Conservation (phyloP, 805 yeast species). For the Myxozyma neglecta region DNA sequence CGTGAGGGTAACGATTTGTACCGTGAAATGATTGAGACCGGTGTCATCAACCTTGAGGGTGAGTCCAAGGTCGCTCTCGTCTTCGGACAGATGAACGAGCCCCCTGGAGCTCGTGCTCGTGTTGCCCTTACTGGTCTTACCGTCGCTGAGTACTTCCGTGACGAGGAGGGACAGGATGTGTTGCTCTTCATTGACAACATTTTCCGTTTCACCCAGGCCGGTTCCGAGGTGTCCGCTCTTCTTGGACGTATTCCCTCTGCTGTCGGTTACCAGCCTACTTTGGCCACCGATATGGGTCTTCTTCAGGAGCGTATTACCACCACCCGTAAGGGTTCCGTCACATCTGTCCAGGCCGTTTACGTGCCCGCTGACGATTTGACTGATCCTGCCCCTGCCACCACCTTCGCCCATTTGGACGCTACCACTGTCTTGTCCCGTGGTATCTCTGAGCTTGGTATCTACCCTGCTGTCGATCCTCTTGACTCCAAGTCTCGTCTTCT, state of each 20-base stretch:
- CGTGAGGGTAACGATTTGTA: slow-evolving; percentile 99
- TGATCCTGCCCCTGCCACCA: slow-evolving; percentile 99
- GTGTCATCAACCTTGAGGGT: slow-evolving; percentile 99
- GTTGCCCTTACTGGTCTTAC: slow-evolving; percentile 99
- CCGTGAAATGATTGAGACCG: slow-evolving; percentile 99
- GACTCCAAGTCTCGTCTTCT: slow-evolving; percentile 98
- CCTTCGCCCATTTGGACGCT: slow-evolving; percentile 99
- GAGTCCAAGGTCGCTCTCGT: slow-evolving; percentile 99
- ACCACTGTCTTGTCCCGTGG: slow-evolving; percentile 99
- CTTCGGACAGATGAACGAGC: slow-evolving; percentile 99
- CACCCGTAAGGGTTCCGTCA: slow-evolving; percentile 99
- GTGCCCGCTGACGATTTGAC: slow-evolving; percentile 99
- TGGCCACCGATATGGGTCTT: slow-evolving; percentile 99
- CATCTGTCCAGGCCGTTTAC: slow-evolving; percentile 99
- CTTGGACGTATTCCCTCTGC: slow-evolving; percentile 99
- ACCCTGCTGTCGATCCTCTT: slow-evolving; percentile 99
- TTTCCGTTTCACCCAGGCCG: slow-evolving; percentile 99
- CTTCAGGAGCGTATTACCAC: slow-evolving; percentile 99
- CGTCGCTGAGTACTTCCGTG: slow-evolving; percentile 99
- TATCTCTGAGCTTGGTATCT: slow-evolving; percentile 99
- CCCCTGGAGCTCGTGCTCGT: slow-evolving; percentile 99
- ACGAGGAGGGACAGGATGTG: slow-evolving; percentile 99
- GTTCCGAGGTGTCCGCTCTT: slow-evolving; percentile 99
- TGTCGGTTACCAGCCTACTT: slow-evolving; percentile 99
- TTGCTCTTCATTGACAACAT: slow-evolving; percentile 98